These are phyloP conservation scores for Apiotrichum sp. DNA, from an alignment of 1,284 basidiomycete genomes.

Conservation along the genomic window DNA sequence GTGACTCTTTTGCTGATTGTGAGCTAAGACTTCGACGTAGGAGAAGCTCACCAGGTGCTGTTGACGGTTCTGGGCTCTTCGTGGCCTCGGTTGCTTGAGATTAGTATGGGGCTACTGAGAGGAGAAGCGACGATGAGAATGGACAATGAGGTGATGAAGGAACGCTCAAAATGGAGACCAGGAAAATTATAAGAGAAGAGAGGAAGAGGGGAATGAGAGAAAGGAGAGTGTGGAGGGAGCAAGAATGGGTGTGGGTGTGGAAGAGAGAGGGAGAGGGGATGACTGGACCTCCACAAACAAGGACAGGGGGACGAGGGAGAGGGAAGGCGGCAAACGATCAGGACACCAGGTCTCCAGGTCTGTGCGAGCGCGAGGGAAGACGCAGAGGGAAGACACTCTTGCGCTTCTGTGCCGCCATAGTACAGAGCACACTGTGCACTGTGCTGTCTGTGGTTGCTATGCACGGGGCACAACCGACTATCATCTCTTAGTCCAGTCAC, in stretches of 20 bases:
- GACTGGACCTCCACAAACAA: no score
- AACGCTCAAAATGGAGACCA: no score
- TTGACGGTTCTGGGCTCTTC: not conserved
- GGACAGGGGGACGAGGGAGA: not conserved
- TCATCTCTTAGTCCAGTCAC: no score
- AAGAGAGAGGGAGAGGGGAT: not conserved
- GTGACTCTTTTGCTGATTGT: constrained; percentile 8
- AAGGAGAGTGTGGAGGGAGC: no score
- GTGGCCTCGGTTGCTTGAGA: no score
- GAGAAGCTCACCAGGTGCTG: not conserved
- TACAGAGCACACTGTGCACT: not conserved
- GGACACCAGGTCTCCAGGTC: no score
- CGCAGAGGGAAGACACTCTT: not conserved
- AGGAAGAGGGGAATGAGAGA: no score
- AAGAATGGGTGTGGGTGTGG: not conserved
- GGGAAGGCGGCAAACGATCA: not conserved
- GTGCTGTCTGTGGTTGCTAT: not conserved
- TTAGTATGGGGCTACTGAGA: no score
- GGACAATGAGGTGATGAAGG: no score
- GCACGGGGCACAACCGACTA: no score
- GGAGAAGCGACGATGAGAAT: no score
- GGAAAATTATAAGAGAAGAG: no score
- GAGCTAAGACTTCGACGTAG: not conserved
- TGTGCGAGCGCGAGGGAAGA: not conserved
- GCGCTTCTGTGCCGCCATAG: not conserved